Evolutionary conservation across 139 green algal species (phyloP).

Genomic region (Coelastrella sp.): DNA sequence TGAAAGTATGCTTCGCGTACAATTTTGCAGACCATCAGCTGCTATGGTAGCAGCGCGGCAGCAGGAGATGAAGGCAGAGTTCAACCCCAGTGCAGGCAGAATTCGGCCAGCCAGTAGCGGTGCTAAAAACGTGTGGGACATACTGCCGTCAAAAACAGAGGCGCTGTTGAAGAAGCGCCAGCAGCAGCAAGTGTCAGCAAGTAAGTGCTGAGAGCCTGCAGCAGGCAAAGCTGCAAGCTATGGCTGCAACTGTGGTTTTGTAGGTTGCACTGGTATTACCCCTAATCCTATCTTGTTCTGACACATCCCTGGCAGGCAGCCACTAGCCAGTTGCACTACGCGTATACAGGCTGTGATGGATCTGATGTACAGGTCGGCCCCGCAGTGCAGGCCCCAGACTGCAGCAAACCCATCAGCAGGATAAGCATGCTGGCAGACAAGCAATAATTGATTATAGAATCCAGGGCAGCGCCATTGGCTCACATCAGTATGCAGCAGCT

Average conservation of each 20-base stretch:
- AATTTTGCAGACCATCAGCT: constrained; percentile 8
- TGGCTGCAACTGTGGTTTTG: too few relatives aligned
- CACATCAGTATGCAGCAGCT: constrained; percentile 9
- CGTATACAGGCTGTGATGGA: background rate
- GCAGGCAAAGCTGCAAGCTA: too few relatives aligned
- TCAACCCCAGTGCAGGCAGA: background rate
- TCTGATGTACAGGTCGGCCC: background rate
- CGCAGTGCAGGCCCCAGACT: background rate
- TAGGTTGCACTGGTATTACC: too few relatives aligned
- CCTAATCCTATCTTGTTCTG: too few relatives aligned
- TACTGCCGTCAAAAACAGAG: constrained; percentile 27
- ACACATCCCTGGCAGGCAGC: too few relatives aligned
- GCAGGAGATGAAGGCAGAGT: background rate
- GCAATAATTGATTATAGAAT: background rate
- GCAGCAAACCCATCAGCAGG: background rate
- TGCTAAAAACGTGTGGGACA: constrained; percentile 54
- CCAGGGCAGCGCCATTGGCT: constrained; percentile 9
- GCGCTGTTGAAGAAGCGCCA: background rate
- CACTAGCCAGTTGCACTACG: too few relatives aligned
- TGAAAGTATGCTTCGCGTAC: background rate
- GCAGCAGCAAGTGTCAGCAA: constrained; percentile 13
- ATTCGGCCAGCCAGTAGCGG: constrained; percentile 44
- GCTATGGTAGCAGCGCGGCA: background rate
- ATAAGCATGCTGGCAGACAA: background rate
- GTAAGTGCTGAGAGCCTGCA: background rate